These are phyloP conservation scores for Austroboletus eburneus DNA, from an alignment of 768 basidiomycete species.

Conservation along the genomic window DNA sequence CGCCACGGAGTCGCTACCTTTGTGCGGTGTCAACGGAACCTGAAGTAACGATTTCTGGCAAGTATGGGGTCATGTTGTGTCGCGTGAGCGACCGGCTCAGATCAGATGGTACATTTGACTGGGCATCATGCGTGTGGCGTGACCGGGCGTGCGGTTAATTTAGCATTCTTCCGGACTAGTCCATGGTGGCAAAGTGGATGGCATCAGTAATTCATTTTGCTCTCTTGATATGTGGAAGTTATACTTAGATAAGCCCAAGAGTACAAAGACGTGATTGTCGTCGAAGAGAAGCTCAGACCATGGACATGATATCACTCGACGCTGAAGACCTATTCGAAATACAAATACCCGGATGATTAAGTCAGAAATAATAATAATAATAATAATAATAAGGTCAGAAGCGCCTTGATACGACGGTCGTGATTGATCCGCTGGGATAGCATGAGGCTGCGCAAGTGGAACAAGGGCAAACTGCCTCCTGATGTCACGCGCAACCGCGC, in stretches of 20 bases:
- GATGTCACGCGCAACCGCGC: background rate
- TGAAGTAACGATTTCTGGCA: background rate
- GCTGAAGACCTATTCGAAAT: too few relatives aligned
- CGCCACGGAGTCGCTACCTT: too few relatives aligned
- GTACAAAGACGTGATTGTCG: too few relatives aligned
- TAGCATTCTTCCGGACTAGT: background rate
- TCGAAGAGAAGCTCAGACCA: too few relatives aligned
- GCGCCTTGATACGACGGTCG: background rate
- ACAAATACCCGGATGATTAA: too few relatives aligned
- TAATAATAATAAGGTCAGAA: too few relatives aligned
- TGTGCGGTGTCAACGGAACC: background rate
- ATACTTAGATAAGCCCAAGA: too few relatives aligned
- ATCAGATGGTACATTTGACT: constrained; percentile 8
- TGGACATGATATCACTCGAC: too few relatives aligned
- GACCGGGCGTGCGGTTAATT: background rate
- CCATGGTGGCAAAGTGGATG: background rate
- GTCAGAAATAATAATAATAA: too few relatives aligned
- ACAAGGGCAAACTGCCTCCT: constrained; percentile 1
- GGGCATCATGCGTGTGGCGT: background rate
- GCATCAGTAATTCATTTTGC: background rate
- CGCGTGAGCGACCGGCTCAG: background rate
- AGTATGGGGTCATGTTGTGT: constrained; percentile 1
- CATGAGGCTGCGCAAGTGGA: background rate
- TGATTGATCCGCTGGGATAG: background rate
- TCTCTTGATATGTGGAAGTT: too few relatives aligned